Conservation (phyloP, 192 early-diverging fungal species). For the Coemansia umbellata region DNA sequence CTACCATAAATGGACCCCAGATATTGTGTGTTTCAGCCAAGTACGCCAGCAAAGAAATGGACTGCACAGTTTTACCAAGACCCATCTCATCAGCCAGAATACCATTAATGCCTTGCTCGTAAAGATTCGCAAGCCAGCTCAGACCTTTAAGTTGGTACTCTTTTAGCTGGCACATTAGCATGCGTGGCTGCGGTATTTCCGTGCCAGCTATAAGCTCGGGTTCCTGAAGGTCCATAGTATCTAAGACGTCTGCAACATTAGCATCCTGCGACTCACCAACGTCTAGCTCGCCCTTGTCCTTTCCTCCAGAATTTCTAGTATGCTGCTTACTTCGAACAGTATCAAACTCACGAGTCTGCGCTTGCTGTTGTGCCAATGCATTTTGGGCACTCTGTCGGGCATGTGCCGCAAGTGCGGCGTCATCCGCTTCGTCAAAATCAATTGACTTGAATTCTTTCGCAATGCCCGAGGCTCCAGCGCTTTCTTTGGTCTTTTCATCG, state of each 20-base stretch:
- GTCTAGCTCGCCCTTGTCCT: not conserved
- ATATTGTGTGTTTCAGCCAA: slow-evolving; percentile 81
- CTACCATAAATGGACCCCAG: slow-evolving; percentile 89
- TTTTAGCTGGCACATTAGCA: slow-evolving; percentile 83
- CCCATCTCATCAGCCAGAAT: slow-evolving; percentile 87
- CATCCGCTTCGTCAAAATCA: slow-evolving; percentile 78
- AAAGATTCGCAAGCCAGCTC: slow-evolving; percentile 81
- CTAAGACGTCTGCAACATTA: slow-evolving; percentile 55
- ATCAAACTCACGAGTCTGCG: slow-evolving; percentile 70
- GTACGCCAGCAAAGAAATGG: slow-evolving; percentile 84
- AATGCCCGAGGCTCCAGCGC: not conserved
- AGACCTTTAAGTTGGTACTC: slow-evolving; percentile 80
- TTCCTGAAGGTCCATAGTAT: slow-evolving; percentile 84
- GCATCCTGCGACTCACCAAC: slow-evolving; percentile 16
- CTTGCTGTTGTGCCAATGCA: slow-evolving; percentile 67
- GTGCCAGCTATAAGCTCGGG: slow-evolving; percentile 70
- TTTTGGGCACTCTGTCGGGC: slow-evolving; percentile 72
- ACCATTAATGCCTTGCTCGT: slow-evolving; percentile 89
- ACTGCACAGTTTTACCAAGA: slow-evolving; percentile 87
- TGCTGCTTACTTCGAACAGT: slow-evolving; percentile 28
- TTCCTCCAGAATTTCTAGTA: not conserved
- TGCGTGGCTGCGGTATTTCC: slow-evolving; percentile 76
- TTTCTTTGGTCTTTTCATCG: slow-evolving; percentile 3
- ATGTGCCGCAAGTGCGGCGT: slow-evolving; percentile 61
- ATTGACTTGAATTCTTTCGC: slow-evolving; percentile 54